Evolutionary conservation across 2,329 filamentous ascomycete species (phyloP).

Genomic region (Sporothrix brunneoviolacea): DNA sequence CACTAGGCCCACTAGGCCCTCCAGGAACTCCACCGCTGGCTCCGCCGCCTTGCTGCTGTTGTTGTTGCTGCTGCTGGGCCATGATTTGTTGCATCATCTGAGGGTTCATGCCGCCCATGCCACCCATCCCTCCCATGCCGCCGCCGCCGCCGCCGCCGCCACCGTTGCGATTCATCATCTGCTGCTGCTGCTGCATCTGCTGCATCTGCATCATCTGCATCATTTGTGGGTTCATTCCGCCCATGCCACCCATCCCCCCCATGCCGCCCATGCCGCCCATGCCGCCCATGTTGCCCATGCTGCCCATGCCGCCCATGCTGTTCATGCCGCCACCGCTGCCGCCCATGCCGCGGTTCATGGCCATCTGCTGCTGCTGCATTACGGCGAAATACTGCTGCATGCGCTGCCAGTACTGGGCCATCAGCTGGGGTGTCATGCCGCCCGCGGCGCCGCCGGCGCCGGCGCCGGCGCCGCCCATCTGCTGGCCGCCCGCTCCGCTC

Average conservation of each 20-base stretch:
- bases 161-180: slow-evolving; percentile 32
- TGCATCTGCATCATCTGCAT: slow-evolving; percentile 71
- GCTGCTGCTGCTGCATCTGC: slow-evolving; percentile 46
- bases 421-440: slow-evolving; percentile 90
- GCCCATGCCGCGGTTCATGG: slow-evolving; percentile 67
- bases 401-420: slow-evolving; percentile 96
- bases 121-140: slow-evolving; percentile 33
- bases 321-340: slow-evolving; percentile 48
- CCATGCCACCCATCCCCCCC: slow-evolving; percentile 20
- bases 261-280: slow-evolving; percentile 51
- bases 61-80: slow-evolving; percentile 26
- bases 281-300: slow-evolving; percentile 29
- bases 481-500: slow-evolving; percentile 25
- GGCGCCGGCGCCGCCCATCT: slow-evolving; percentile 29
- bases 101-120: slow-evolving; percentile 32
- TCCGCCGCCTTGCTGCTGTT: slow-evolving; percentile 1
- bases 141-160: slow-evolving; percentile 26
- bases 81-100: slow-evolving; percentile 51
- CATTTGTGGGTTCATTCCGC: slow-evolving; percentile 64
- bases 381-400: slow-evolving; percentile 97
- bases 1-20: slow-evolving; percentile 22
- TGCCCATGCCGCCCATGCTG: slow-evolving; percentile 29
- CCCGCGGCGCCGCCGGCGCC: slow-evolving; percentile 29
- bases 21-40: slow-evolving; percentile 11
- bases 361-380: slow-evolving; percentile 91